Evolutionary conservation across 2,329 filamentous ascomycete species (phyloP), one percentile per base, ranked within the genome.

Genomic region (Cercospora sp.): DNA sequence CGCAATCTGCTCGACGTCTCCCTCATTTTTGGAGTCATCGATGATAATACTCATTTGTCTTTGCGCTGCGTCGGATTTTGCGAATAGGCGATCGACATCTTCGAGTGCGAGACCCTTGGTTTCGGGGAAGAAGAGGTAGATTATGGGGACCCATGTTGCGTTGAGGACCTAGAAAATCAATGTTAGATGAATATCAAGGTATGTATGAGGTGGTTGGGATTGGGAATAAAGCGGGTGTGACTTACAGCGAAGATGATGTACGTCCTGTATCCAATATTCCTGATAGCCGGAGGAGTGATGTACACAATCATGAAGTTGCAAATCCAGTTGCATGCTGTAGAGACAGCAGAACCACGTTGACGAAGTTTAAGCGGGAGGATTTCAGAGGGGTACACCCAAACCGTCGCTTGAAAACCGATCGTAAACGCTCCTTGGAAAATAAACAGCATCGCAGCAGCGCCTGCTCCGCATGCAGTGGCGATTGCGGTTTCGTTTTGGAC

Each of bases 1-100:
- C 4, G 48, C n/a, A 36, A 71, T 67, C 58, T 59, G 62, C 42
- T 68, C 70, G 1, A 71, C 66, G 59, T 69, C 61, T 26, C 57
- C 67, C 6, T 16, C 53, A 2, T 51, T 12, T 2, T 20, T 70
- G 23, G n/a, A 33, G 28, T 65, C 60, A 4, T 72, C 40, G 7
- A 68, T 62, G 12, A 71, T 64, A 0, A 61, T 53, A 33, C 68
- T 70, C 71, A 73, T 70, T 42, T 71, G 71, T n/a, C 71, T 59
- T 18, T 72, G 71, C 6, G 69, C 72, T 4, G 69, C 69, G 2
- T 72, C 70, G 13, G 63, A 65, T 61, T 66, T 71, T 12, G 77
- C 76, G 81, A 90, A 90, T 71, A 91, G 88, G 66, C 86, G 83
- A 74, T 92, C 89, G 78, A 92, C 88, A 76, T 91, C 89, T 77